Conservation (phyloP, 176 grass and related monocot genomes). For the Tillandsia leiboldiana region DNA sequence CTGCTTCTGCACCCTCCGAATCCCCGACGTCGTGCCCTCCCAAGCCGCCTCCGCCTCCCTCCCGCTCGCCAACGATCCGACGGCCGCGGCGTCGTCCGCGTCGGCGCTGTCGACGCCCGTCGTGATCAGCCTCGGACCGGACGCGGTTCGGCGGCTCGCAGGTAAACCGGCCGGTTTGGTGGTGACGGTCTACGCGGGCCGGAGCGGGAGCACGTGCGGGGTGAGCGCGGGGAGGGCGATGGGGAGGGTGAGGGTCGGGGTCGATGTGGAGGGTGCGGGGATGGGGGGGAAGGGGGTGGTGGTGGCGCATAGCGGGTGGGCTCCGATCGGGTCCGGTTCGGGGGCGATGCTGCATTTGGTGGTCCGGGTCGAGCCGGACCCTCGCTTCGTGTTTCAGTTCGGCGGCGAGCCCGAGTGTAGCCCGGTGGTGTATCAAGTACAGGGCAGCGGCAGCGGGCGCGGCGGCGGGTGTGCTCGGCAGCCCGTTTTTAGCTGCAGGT, state of each 20-base stretch:
- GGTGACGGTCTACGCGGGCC: constrained; percentile 59
- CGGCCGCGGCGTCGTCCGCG: not conserved
- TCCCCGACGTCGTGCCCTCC: constrained; percentile 40
- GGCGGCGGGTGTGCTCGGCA: constrained; percentile 44
- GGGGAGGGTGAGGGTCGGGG: constrained; percentile 39
- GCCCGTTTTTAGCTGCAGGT: constrained; percentile 88
- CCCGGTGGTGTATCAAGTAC: constrained; percentile 83
- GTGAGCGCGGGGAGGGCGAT: constrained; percentile 34
- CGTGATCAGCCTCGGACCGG: constrained; percentile 62
- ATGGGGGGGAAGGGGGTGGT: constrained; percentile 31
- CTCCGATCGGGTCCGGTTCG: constrained; percentile 38
- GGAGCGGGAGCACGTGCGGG: constrained; percentile 44
- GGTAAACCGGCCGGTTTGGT: constrained; percentile 40
- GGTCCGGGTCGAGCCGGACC: constrained; percentile 80
- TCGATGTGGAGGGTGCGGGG: constrained; percentile 41
- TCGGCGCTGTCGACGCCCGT: constrained; percentile 23
- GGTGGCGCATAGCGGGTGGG: constrained; percentile 63
- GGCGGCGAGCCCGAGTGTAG: constrained; percentile 85
- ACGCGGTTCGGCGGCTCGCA: constrained; percentile 42
- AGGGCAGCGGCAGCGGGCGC: constrained; percentile 24
- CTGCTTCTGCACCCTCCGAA: constrained; percentile 76
- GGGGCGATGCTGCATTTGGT: constrained; percentile 49
- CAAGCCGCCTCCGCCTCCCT: constrained; percentile 38
- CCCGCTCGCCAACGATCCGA: constrained; percentile 37
- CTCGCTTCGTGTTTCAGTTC: constrained; percentile 94